phyloP scores from a whole-genome alignment of 1,284 basidiomycete species.

The Gomphus bonarii region DNA sequence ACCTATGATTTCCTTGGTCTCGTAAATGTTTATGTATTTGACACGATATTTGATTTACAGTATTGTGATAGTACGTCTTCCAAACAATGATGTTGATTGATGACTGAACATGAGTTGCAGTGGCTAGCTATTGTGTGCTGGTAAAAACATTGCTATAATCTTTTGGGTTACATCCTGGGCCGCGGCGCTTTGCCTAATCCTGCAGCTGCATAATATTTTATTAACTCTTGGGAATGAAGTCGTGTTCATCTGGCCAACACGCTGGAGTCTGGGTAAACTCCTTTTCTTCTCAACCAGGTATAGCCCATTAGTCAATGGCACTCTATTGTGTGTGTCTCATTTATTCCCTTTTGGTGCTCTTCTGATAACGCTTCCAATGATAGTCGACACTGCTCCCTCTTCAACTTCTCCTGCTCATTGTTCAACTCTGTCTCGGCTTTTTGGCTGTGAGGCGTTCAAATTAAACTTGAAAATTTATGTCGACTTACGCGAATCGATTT shows the following conservation, averaged over 20 bases:
- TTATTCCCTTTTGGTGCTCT: neutral
- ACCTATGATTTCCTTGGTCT: neutral
- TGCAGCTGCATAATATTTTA: neutral
- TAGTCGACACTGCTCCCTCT: neutral
- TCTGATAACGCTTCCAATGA: neutral
- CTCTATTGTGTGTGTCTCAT: neutral
- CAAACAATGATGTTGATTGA: neutral
- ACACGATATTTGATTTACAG: neutral
- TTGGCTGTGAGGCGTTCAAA: no score
- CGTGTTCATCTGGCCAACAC: constrained; percentile 6
- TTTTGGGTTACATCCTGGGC: no score
- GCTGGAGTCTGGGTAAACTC: constrained; percentile 6
- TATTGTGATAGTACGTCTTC: neutral
- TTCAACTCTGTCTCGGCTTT: no score
- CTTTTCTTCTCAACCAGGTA: constrained; percentile 11
- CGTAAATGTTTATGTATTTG: no score
- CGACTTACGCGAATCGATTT: no score
- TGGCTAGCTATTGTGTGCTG: neutral
- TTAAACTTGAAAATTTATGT: no score
- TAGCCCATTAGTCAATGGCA: constrained; percentile 1
- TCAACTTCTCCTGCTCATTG: neutral
- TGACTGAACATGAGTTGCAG: neutral
- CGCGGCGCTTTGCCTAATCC: no score
- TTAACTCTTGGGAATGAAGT: constrained; percentile 2
- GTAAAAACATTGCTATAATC: neutral